Conservation (phyloP, 805 yeast genomes). For the Grigorovia humatica region DNA sequence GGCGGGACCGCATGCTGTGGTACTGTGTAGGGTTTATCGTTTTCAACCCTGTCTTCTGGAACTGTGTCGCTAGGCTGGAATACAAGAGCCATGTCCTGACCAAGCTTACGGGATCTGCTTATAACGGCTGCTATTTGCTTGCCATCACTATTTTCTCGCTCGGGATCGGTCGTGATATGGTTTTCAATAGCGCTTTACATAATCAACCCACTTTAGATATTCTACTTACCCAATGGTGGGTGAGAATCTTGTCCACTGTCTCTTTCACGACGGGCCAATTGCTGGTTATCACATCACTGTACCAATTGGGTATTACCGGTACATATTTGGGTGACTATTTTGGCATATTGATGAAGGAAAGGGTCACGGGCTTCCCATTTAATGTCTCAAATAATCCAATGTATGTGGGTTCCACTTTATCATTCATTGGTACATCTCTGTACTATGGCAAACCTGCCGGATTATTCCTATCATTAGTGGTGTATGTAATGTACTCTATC, state of each 20-base stretch:
- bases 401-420: slow-evolving; percentile 87
- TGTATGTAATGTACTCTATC: slow-evolving; percentile 68
- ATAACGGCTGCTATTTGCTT: slow-evolving; percentile 71
- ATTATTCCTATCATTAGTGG: slow-evolving; percentile 57
- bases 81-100: slow-evolving; percentile 70
- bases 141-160: slow-evolving; percentile 77
- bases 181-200: slow-evolving; percentile 59
- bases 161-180: slow-evolving; percentile 73
- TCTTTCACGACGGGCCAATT: slow-evolving; percentile 63
- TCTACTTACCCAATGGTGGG: slow-evolving; percentile 26
- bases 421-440: slow-evolving; percentile 84
- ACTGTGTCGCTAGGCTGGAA: slow-evolving; percentile 79
- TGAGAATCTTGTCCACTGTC: slow-evolving; percentile 43
- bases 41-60: slow-evolving; percentile 96
- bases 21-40: slow-evolving; percentile 57
- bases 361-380: slow-evolving; percentile 91
- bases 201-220: slow-evolving; percentile 62
- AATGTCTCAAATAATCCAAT: slow-evolving; percentile 86
- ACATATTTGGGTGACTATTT: slow-evolving; percentile 96
- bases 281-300: slow-evolving; percentile 80
- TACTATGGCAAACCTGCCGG: slow-evolving; percentile 90
- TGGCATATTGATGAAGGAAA: slow-evolving; percentile 83
- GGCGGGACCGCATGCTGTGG: slow-evolving; percentile 15
- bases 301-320: slow-evolving; percentile 86
- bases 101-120: slow-evolving; percentile 59